Percentiles rank a stretch among this genome's conserved stretches.
Conservation (phyloP, 2,329 filamentous ascomycete genomes). For the Trichoderma sp. region DNA sequence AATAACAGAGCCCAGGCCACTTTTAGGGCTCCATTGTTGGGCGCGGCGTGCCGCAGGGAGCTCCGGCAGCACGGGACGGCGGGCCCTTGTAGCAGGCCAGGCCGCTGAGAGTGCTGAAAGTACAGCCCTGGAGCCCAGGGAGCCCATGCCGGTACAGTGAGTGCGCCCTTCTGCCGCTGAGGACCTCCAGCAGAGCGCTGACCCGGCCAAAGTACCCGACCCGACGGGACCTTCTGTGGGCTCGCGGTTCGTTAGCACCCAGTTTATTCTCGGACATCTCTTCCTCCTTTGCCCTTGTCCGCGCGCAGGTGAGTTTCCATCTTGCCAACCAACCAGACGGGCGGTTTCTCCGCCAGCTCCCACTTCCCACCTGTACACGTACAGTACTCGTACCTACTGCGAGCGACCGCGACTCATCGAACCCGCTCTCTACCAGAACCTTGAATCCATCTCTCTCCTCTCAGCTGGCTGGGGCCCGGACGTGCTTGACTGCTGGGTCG, state of each 20-base stretch:
- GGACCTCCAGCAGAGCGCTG: not conserved
- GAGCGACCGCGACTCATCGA: constrained; percentile 12
- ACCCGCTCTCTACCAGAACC: not conserved
- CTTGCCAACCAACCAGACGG: constrained; percentile 8
- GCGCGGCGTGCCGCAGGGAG: constrained; percentile 20
- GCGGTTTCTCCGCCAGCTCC: constrained; percentile 21
- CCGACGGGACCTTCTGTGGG: not conserved
- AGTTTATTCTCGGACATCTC: not conserved
- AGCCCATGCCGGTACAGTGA: constrained; percentile 1
- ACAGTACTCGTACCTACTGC: not conserved
- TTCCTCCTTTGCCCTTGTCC: not conserved
- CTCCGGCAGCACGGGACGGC: constrained; percentile 25
- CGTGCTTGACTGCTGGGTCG: not conserved
- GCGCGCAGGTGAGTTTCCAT: not conserved
- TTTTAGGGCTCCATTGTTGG: constrained; percentile 27
- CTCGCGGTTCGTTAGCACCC: not conserved
- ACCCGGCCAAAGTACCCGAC: constrained; percentile 5
- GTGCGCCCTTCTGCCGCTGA: not conserved
- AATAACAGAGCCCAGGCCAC: not conserved
- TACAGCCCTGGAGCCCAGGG: too few relatives aligned
- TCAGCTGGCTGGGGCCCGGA: constrained; percentile 28
- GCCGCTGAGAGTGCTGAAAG: not conserved
- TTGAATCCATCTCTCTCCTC: constrained; percentile 12
- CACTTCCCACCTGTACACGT: not conserved
- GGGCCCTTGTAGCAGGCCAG: constrained; percentile 20